Percentiles rank a stretch among this genome's conserved stretches.
phyloP scores from a whole-genome alignment of 106 monocot species.

The Hemerocallis citrina region DNA sequence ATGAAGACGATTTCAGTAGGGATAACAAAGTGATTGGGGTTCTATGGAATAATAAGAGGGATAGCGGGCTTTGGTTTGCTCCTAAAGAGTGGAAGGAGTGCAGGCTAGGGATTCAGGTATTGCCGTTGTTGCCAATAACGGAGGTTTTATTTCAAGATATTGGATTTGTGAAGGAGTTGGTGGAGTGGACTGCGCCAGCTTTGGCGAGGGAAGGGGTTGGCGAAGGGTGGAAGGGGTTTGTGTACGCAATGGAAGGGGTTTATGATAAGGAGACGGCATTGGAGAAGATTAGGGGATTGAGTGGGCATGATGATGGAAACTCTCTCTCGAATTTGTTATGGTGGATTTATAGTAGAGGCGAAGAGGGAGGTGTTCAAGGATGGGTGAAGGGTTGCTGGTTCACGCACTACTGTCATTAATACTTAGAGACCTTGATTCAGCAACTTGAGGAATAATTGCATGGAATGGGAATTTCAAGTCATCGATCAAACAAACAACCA shows the following conservation, averaged over 20 bases:
- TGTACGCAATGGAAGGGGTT: constrained; percentile 77
- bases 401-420: constrained; percentile 39
- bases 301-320: constrained; percentile 77
- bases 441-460: no score
- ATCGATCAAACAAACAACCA: no score
- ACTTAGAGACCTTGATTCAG: neutral
- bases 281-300: constrained; percentile 46
- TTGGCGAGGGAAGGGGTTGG: constrained; percentile 66
- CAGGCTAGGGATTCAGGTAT: constrained; percentile 78
- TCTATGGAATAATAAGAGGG: constrained; percentile 87
- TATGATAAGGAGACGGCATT: constrained; percentile 56
- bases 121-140: constrained; percentile 70
- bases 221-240: constrained; percentile 95
- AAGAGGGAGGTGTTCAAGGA: constrained; percentile 18
- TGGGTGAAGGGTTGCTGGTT: constrained; percentile 34
- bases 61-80: constrained; percentile 91
- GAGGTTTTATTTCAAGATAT: constrained; percentile 63
- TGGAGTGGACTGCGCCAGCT: constrained; percentile 66
- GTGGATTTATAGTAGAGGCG: constrained; percentile 77
- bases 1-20: constrained; percentile 68
- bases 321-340: constrained; percentile 83
- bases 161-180: constrained; percentile 47
- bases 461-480: no score
- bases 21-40: constrained; percentile 78
- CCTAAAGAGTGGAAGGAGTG: constrained; percentile 78